These are phyloP conservation scores for Encephalitozoon intestinalis DNA, from an alignment of 371 early-diverging fungal species.

Conservation along the genomic window DNA sequence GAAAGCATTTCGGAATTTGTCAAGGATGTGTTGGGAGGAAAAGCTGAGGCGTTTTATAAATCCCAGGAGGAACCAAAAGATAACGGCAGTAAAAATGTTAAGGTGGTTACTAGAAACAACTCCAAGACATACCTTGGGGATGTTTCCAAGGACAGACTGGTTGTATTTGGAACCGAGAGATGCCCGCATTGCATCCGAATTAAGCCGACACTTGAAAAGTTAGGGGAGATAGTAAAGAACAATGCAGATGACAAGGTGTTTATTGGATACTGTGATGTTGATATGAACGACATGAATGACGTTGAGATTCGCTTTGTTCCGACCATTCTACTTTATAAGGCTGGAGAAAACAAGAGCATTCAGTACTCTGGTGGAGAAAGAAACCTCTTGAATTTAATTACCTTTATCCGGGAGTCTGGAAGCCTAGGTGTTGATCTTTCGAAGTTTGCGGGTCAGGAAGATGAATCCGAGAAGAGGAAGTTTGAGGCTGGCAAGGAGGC, in stretches of 20 bases:
- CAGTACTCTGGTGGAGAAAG: not conserved
- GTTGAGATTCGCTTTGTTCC: conserved; percentile 42
- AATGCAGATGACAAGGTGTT: conserved; percentile 18
- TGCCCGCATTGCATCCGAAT: conserved; percentile 40
- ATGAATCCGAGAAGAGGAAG: not conserved
- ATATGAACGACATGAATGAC: conserved; percentile 38
- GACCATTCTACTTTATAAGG: conserved; percentile 33
- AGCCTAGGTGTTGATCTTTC: not conserved
- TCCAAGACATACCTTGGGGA: not conserved
- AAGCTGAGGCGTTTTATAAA: not conserved
- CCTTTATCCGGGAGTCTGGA: conserved; percentile 18
- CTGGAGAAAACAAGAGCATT: conserved; percentile 16
- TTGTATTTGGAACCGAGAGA: conserved; percentile 41
- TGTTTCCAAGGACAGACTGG: conserved; percentile 28
- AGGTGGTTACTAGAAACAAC: conserved; percentile 40
- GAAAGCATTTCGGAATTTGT: conserved; percentile 22
- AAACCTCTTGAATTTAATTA: not conserved
- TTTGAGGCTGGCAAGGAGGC: not conserved
- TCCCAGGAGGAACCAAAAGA: conserved; percentile 39
- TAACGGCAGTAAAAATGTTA: conserved; percentile 30
- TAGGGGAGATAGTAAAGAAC: conserved; percentile 18
- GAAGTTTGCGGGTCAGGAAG: not conserved
- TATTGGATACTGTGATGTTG: conserved; percentile 37
- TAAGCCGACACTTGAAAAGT: conserved; percentile 35
- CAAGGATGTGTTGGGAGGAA: conserved; percentile 13